These are phyloP conservation scores for Maudiozyma barnettii DNA, from an alignment of 805 yeast genomes.

Conservation along the genomic window DNA sequence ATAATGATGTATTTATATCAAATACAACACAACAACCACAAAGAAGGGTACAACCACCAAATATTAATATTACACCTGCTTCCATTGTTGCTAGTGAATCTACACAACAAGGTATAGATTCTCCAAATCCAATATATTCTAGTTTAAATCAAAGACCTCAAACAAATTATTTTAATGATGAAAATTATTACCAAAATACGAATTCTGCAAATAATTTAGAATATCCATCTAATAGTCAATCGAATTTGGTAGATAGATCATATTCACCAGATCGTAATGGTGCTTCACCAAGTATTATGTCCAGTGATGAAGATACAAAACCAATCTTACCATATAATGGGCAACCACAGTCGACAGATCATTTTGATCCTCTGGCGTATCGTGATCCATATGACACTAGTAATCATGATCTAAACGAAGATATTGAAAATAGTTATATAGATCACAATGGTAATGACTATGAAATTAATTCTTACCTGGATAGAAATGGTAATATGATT, in stretches of 20 bases:
- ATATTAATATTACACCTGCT: conserved; percentile 20
- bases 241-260: not conserved
- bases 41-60: conserved; percentile 15
- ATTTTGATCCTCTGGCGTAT: not conserved
- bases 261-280: not conserved
- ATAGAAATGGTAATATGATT: conserved; percentile 28
- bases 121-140: conserved; percentile 4
- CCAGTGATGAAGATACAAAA: conserved; percentile 12
- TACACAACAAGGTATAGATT: conserved; percentile 8
- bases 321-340: conserved; percentile 15
- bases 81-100: conserved; percentile 15
- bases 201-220: conserved; percentile 4
- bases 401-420: conserved; percentile 4
- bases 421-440: conserved; percentile 21
- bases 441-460: conserved; percentile 31
- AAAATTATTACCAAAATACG: conserved; percentile 16
- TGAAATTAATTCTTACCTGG: conserved; percentile 27
- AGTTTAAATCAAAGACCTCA: conserved; percentile 3
- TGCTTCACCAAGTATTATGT: conserved; percentile 5
- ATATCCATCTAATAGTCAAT: not conserved
- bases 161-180: conserved; percentile 16
- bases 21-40: conserved; percentile 3
- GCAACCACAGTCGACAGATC: not conserved
- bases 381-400: conserved; percentile 1
- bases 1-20: conserved; percentile 15